Percentiles rank a stretch among this genome's conserved stretches.
Evolutionary conservation across 371 early-diverging fungal species (phyloP).

Genomic region (Apophysomyces elegans): DNA sequence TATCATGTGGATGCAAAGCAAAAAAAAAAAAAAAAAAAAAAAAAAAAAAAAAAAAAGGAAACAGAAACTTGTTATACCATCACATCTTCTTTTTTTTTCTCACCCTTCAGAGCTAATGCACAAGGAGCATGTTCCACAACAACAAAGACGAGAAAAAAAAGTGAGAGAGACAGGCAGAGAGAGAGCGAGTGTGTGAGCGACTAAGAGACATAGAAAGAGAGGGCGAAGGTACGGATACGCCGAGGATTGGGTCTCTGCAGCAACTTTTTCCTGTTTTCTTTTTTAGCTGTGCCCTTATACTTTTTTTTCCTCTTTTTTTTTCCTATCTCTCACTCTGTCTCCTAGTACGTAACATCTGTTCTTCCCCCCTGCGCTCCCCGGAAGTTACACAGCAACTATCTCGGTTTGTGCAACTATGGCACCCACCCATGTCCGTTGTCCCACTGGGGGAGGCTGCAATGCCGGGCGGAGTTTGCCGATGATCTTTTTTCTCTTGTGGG

Average conservation of each 20-base stretch:
- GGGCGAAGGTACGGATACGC: neutral
- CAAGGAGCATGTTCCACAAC: neutral
- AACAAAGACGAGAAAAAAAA: neutral
- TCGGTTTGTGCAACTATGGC: conserved; percentile 6
- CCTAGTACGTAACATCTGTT: neutral
- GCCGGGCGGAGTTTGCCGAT: neutral
- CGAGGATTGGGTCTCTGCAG: conserved; percentile 5
- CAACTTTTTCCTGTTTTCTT: neutral
- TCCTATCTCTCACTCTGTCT: neutral
- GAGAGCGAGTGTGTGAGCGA: no score
- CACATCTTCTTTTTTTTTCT: neutral
- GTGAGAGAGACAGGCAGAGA: neutral
- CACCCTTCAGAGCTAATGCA: conserved; percentile 5
- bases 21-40: neutral
- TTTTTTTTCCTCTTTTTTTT: neutral
- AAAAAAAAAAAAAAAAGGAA: no score
- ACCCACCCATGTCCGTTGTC: neutral
- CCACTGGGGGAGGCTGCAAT: neutral
- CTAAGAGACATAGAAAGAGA: no score
- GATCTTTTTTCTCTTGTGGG: neutral
- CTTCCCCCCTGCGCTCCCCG: conserved; percentile 4
- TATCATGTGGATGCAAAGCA: conserved; percentile 1
- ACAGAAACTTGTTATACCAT: conserved; percentile 2
- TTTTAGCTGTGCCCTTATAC: neutral
- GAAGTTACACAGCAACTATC: conserved; percentile 1